phyloP scores from a whole-genome alignment of 164 flowering plant species.

The Kalanchoe fedtschenkoi region DNA sequence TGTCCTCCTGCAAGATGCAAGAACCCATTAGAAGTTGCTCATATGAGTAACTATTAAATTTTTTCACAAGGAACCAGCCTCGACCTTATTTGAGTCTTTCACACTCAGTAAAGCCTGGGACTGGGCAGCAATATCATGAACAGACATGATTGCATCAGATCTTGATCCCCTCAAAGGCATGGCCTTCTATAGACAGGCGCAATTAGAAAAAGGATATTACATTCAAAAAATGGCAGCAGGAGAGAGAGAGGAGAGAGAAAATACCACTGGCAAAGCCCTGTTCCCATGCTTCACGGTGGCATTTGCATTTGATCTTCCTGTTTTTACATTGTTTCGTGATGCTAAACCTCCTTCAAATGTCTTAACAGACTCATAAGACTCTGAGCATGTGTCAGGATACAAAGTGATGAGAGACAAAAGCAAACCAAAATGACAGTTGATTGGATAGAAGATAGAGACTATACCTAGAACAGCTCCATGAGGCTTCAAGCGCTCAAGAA shows the following conservation, averaged over 20 bases:
- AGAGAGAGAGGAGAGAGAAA: neutral
- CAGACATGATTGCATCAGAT: slow-evolving; percentile 47
- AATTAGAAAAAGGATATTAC: slow-evolving; percentile 9
- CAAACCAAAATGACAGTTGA: neutral
- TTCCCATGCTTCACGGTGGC: slow-evolving; percentile 52
- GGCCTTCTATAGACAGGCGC: slow-evolving; percentile 34
- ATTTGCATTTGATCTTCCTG: slow-evolving; percentile 44
- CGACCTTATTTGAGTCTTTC: slow-evolving; percentile 93
- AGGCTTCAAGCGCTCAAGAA: slow-evolving; percentile 64
- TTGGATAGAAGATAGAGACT: neutral
- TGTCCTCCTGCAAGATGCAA: slow-evolving; percentile 59
- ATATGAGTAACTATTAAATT: neutral
- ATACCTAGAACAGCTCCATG: slow-evolving; percentile 52
- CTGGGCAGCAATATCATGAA: slow-evolving; percentile 74
- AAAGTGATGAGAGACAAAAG: slow-evolving; percentile 1
- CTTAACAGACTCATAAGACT: slow-evolving; percentile 46
- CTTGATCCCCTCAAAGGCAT: slow-evolving; percentile 48
- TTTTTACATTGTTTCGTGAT: slow-evolving; percentile 39
- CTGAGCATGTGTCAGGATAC: slow-evolving; percentile 21
- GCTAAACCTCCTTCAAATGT: slow-evolving; percentile 25
- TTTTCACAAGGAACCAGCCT: too few species aligned
- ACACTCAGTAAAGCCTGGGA: slow-evolving; percentile 73
- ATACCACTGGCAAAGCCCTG: slow-evolving; percentile 47
- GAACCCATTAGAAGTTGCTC: neutral
- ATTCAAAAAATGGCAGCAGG: slow-evolving; percentile 2